A percentile compares a stretch with the other conserved stretches of the same genome.
Evolutionary conservation across 805 yeast genomes (phyloP).

Genomic region (Candida adriatica): DNA sequence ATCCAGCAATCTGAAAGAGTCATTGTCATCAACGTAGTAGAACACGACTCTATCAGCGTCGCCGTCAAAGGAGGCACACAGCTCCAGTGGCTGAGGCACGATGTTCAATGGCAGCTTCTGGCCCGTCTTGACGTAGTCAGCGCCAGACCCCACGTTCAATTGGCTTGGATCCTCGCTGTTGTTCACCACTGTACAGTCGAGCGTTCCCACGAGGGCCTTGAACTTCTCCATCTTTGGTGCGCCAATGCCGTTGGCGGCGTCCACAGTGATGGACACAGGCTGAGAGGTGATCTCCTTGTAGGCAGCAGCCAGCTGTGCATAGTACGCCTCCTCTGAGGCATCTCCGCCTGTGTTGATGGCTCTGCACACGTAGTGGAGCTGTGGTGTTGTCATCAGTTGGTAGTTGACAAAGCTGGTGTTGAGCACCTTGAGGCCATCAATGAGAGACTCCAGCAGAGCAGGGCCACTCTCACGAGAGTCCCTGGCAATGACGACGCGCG

Average conservation of each 20-base stretch:
- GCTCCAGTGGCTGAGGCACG: conserved; percentile 33
- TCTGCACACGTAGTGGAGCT: conserved; percentile 81
- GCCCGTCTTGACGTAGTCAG: conserved; percentile 89
- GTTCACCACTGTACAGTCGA: conserved; percentile 41
- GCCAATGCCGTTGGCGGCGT: conserved; percentile 97
- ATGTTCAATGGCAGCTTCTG: conserved; percentile 70
- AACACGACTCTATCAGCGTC: conserved; percentile 95
- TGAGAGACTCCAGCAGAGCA: conserved; percentile 47
- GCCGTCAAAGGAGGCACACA: conserved; percentile 89
- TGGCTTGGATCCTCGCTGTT: conserved; percentile 43
- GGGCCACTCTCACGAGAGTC: conserved; percentile 89
- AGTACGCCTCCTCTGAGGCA: conserved; percentile 64
- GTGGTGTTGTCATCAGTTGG: conserved; percentile 86
- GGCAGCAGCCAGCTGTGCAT: conserved; percentile 49
- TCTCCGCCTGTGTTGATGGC: conserved; percentile 63
- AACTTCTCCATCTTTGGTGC: conserved; percentile 59
- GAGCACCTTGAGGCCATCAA: conserved; percentile 51
- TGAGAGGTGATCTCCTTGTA: conserved; percentile 37
- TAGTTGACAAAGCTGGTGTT: conserved; percentile 44
- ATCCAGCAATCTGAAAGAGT: conserved; percentile 57
- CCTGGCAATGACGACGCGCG: conserved; percentile 62
- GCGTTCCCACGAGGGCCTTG: conserved; percentile 31
- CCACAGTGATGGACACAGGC: conserved; percentile 53
- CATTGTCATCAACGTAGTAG: conserved; percentile 42
- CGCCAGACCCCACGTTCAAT: conserved; percentile 83